Conservation (phyloP, 305 asterid genomes). For the Fraxinus ornus region DNA sequence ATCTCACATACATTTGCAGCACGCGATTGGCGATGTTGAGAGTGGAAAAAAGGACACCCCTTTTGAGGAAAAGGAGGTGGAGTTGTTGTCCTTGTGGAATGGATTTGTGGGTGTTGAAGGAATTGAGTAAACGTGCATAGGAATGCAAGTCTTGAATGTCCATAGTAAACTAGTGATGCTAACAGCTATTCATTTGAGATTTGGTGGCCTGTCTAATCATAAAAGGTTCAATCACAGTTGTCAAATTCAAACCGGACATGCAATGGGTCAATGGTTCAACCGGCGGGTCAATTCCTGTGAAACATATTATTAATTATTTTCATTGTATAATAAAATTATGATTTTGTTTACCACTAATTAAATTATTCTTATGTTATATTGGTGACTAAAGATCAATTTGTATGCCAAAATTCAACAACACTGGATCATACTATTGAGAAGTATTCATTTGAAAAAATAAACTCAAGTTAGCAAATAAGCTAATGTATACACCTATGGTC, state of each 20-base stretch:
- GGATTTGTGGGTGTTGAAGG: slow-evolving; percentile 41
- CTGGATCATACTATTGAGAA: not conserved
- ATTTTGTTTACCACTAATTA: not conserved
- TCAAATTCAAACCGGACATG: not conserved
- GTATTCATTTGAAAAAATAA: not conserved
- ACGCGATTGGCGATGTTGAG: slow-evolving; percentile 68
- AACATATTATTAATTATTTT: too few relatives aligned
- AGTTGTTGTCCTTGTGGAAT: slow-evolving; percentile 55
- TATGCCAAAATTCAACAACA: not conserved
- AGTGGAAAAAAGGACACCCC: slow-evolving; percentile 57
- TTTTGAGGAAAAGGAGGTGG: slow-evolving; percentile 73
- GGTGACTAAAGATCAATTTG: not conserved
- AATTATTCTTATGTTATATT: not conserved
- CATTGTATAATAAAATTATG: not conserved
- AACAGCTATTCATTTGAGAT: not conserved
- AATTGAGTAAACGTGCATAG: slow-evolving; percentile 56
- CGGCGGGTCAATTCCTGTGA: not conserved
- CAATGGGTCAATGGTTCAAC: not conserved
- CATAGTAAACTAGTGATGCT: slow-evolving; percentile 22
- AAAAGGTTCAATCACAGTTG: not conserved
- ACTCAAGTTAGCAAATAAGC: not conserved
- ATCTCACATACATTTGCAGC: slow-evolving; percentile 72
- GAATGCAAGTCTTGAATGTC: slow-evolving; percentile 45
- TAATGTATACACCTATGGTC: not conserved
- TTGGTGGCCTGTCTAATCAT: too few relatives aligned